Evolutionary conservation across 768 basidiomycete species (phyloP), one percentile per base, ranked within the genome.

Genomic region (Mycena belliarum): DNA sequence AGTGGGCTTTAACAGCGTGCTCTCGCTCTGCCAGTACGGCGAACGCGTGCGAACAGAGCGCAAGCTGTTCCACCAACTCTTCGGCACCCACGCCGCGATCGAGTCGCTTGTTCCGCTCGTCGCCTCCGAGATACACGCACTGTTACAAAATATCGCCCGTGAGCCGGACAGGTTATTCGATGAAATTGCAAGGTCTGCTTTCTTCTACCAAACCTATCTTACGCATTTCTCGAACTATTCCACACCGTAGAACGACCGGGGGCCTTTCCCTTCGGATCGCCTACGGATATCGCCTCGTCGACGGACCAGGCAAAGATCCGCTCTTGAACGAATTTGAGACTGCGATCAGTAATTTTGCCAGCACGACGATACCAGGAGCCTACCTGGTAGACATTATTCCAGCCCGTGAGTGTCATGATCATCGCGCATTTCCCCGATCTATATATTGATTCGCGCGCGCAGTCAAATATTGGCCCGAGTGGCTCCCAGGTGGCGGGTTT

Each of bases 1-100:
- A 7, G 26, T 58, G 14, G 66, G 68, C 1, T 66, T 61, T 54
- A 55, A 59, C n/a, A 60, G 64, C 24, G 40, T 16, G 4, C 26
- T 59, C 8, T 26, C 49, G 14, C 44, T 65, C 15, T 26, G 53
- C 6, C 59, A 51, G 3, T 61, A 65, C 25, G 62, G 64, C 1
- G 46, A 51, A 4, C 49, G 43, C 5, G 51, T 61, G 12, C 53
- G 54, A n/a, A 54, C 29, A 4, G 59, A 63, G 42, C 55, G 66
- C 15, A 63, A 59, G 41, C 43, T 55, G 2, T 64, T 58, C n/a
- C 61, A 59, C 44, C 61, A 59, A 21, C 47, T 52, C 28, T 47
- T 63, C 16, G 57, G 61, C 15, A 59, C 24, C 7, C 32, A 29
- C n/a, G n/a, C 35, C 15, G 20, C 60, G 26, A 53, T 58, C 23